Conservation (phyloP, 768 basidiomycete genomes). For the Saitozyma sp. region DNA sequence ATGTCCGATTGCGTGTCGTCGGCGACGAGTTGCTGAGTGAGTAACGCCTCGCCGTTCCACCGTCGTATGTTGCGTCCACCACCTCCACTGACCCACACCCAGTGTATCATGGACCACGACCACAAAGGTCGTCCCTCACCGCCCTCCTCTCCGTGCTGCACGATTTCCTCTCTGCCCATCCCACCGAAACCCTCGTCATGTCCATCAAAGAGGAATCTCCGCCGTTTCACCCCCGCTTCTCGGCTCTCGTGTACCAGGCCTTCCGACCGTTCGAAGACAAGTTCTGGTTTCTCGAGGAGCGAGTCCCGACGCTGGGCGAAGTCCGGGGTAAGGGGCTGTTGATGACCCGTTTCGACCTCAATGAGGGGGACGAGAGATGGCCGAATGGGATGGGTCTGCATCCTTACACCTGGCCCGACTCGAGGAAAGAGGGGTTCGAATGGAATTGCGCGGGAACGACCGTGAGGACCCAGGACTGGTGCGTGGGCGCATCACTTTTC, state of each 20-base stretch:
- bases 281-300: slow-evolving; percentile 79
- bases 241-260: slow-evolving; percentile 65
- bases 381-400: slow-evolving; percentile 73
- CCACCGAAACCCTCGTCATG: slow-evolving; percentile 75
- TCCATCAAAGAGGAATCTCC: slow-evolving; percentile 88
- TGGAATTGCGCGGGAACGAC: slow-evolving; percentile 61
- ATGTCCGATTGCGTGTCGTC: slow-evolving; percentile 73
- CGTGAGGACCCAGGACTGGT: slow-evolving; percentile 86
- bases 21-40: slow-evolving; percentile 60
- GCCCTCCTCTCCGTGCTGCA: slow-evolving; percentile 65
- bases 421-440: slow-evolving; percentile 66
- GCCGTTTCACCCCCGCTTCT: slow-evolving; percentile 59
- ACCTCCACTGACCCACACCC: neutral
- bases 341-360: slow-evolving; percentile 77
- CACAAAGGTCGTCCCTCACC: slow-evolving; percentile 68
- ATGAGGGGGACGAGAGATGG: slow-evolving; percentile 25
- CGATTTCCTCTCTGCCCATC: slow-evolving; percentile 65
- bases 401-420: slow-evolving; percentile 82
- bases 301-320: slow-evolving; percentile 76
- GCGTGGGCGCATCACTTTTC: slow-evolving; percentile 21
- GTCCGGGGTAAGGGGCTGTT: slow-evolving; percentile 81
- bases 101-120: slow-evolving; percentile 76
- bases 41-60: neutral
- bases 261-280: slow-evolving; percentile 56
- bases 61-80: neutral